Evolutionary conservation across 352 stramenopile genomes (phyloP).

Genomic region (Globisporangium solare): DNA sequence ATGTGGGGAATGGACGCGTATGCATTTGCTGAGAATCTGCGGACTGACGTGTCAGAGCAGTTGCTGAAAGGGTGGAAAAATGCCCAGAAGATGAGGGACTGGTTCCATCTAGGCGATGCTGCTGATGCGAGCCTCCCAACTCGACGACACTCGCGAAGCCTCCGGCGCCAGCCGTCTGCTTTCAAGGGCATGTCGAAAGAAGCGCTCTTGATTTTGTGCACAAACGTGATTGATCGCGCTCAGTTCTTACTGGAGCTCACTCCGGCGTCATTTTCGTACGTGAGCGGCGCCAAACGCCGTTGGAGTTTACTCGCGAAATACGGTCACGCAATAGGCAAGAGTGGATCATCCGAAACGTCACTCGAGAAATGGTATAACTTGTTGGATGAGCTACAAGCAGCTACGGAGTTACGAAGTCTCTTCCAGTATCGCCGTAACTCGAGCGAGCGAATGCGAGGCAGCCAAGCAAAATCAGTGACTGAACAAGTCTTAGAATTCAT

Average conservation of each 20-base stretch:
- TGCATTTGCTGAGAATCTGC: slow-evolving; percentile 53
- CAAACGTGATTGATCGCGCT: slow-evolving; percentile 69
- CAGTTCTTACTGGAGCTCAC: slow-evolving; percentile 70
- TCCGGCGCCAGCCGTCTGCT: slow-evolving; percentile 66
- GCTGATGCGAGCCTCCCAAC: slow-evolving; percentile 41
- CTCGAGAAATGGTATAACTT: slow-evolving; percentile 81
- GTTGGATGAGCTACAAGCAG: slow-evolving; percentile 71
- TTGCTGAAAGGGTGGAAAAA: slow-evolving; percentile 76
- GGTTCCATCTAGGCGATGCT: slow-evolving; percentile 80
- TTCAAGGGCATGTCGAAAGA: slow-evolving; percentile 76
- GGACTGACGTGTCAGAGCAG: slow-evolving; percentile 56
- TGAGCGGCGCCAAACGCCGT: slow-evolving; percentile 58
- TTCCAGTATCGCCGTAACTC: slow-evolving; percentile 74
- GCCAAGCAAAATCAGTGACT: slow-evolving; percentile 61
- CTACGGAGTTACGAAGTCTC: slow-evolving; percentile 61
- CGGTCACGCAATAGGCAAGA: slow-evolving; percentile 48
- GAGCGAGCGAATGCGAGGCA: slow-evolving; percentile 51
- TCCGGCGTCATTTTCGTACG: slow-evolving; percentile 70
- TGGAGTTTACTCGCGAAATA: slow-evolving; percentile 76
- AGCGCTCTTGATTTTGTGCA: slow-evolving; percentile 55
- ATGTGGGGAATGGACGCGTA: slow-evolving; percentile 86
- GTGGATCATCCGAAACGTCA: slow-evolving; percentile 35
- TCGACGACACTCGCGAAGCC: slow-evolving; percentile 26
- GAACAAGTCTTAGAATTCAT: slow-evolving; percentile 84
- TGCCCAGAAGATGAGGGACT: slow-evolving; percentile 84